Base-by-base conservation (phyloP, 2,329 filamentous ascomycete genomes). In the Tympanopsis confertula region DNA sequence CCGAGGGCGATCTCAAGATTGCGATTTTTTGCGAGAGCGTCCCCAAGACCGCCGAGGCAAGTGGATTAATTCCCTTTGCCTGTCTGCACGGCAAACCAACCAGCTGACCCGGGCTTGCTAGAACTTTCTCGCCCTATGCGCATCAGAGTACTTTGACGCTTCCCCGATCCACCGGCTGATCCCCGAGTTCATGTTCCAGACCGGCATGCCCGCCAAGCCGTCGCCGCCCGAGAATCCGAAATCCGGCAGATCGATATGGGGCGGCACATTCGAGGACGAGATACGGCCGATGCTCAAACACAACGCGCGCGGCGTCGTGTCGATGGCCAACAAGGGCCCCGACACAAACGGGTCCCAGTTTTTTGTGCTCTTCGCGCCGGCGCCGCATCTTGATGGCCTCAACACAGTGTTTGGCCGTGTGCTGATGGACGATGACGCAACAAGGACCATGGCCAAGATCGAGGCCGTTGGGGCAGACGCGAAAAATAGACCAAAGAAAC, bases 21-120 rank as follows among this genome's bases (percentile, higher is more conserved):
- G 91, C 96, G 60, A 69, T 98, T 47, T 96, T 95, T 65, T 96
- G 89, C 66, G 86, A 95, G 58, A 81, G 84, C 49, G 86, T 94
- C 20, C 91, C 91, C 44, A 88, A 89, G 58, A 94, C 91, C 1
- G 82, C 87, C 44, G 85, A 94, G 64, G 82, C 82, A 63, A 39
- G 63, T 48, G 19, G 19, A 37, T 26, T 24, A 24, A 20, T 29
- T 35, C 20, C 17, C 15, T 32, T 33, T 19, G 4, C 33, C 12
- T 30, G 15, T 13, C 28, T 20, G 26, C 22, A 20, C 15, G 14
- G 13, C 13, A 14, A 35, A 35, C 42, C 43, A 40, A 51, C 40
- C 20, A 28, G 22, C 33, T 24, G 26, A 12, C 19, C 20, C 26
- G 36, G 15, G 5, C 37, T 17, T 10, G 36, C n/a, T 55, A 86